Base-by-base conservation (phyloP, 371 early-diverging fungal genomes). In the Mortierella sp. region DNA sequence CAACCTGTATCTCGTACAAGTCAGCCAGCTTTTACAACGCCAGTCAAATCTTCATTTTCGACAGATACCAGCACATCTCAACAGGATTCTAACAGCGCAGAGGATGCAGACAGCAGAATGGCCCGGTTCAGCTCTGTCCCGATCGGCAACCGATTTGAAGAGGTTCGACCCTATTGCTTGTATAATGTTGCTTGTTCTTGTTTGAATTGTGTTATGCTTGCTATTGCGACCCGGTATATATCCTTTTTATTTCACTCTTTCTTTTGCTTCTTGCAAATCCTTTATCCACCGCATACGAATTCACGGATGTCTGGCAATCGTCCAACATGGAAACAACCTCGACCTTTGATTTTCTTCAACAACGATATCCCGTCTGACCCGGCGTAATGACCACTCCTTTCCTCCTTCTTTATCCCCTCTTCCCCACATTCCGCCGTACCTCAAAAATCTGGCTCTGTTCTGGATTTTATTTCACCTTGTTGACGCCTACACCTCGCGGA, bases 81-180 rank as follows among this genome's bases (percentile, higher is more conserved):
- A 16, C 70, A 73, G 52, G 70, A 79, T 11, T 21, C 34, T 0
- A 34, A 31, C 24, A 75, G 28, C 45, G 19, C 73, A 4, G 80
- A 73, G 78, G 80, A 80, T 72, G 68, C 85, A 8, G 80, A 81
- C n/a, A 85, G 85, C 54, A 77, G 85, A 42, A 47, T 80, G n/a
- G 75, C 78, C 47, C 79, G 85, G 75, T 85, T 85, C 76, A 77
- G 78, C 21, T 74, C 77, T 21, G 80, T 79, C 7, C 34, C 26
- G 14, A 77, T 72, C 19, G 85, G 80, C 57, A 80, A 82, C 38
- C 54, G 68, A n/a, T 80, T 52, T 77, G 80, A 84, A 48, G 78
- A 84, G 84, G 84, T 84, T 74, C 63, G 77, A 34, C 58, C 38
- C n/a, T 19, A 42, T 52, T 57, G 28, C 47, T 13, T 73, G 26